Percentiles rank a stretch among this genome's conserved stretches.
phyloP scores from a whole-genome alignment of 2,329 filamentous ascomycete species.

The Alternaria metachromatica region DNA sequence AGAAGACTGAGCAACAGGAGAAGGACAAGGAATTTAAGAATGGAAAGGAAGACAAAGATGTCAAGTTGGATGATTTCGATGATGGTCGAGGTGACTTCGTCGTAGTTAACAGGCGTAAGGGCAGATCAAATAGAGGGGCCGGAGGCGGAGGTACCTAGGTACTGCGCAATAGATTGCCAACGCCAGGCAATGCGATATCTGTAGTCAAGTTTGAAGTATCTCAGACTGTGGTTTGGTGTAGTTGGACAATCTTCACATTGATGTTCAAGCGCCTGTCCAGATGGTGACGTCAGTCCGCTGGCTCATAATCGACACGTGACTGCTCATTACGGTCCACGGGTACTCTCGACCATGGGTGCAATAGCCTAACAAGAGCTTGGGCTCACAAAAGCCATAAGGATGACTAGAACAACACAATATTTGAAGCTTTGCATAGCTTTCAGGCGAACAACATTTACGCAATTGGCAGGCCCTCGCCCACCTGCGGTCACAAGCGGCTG shows the following conservation, averaged over 20 bases:
- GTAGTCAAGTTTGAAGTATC: background rate
- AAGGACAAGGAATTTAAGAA: background rate
- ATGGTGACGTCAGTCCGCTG: background rate
- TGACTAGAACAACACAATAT: background rate
- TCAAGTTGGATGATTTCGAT: background rate
- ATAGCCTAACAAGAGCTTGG: background rate
- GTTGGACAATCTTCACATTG: background rate
- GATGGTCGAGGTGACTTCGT: background rate
- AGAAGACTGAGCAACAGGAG: background rate
- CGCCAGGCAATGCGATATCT: fast-evolving
- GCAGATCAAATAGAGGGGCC: background rate
- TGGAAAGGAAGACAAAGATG: background rate
- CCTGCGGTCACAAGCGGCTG: too few relatives aligned
- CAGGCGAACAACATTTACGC: background rate
- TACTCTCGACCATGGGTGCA: background rate
- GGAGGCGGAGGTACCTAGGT: background rate
- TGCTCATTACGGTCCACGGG: background rate
- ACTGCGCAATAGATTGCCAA: background rate
- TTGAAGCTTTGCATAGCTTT: background rate
- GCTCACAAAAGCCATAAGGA: fast-evolving
- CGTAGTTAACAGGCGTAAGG: background rate
- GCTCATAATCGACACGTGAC: background rate
- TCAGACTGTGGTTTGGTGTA: background rate
- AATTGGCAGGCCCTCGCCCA: background rate
- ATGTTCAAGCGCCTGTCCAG: background rate